Evolutionary conservation across 768 basidiomycete species (phyloP).

Genomic region (Agaricus sinodeliciosus): DNA sequence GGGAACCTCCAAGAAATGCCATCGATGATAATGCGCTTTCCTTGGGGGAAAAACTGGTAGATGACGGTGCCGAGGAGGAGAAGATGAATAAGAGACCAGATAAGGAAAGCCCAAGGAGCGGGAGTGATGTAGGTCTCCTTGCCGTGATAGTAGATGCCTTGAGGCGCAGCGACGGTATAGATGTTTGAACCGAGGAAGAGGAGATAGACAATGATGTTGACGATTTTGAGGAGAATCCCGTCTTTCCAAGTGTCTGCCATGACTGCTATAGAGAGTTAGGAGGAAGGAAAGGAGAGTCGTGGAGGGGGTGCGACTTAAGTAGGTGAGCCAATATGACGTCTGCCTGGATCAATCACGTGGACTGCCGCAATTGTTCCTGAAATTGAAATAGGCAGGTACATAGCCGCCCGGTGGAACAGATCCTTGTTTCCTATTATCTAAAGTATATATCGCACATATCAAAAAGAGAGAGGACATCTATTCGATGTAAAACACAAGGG

Average conservation of each 20-base stretch:
- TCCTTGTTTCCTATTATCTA: too few species aligned
- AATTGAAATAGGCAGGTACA: too few species aligned
- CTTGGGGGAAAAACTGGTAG: constrained; percentile 79
- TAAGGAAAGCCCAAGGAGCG: constrained; percentile 88
- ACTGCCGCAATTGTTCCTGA: not conserved
- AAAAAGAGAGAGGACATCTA: too few species aligned
- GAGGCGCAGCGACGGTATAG: constrained; percentile 75
- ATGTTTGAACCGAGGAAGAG: constrained; percentile 88
- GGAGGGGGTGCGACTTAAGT: constrained; percentile 15
- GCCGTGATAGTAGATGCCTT: constrained; percentile 60
- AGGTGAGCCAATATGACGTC: constrained; percentile 12
- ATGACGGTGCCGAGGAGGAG: constrained; percentile 87
- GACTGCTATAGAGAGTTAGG: constrained; percentile 16
- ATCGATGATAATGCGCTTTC: constrained; percentile 77
- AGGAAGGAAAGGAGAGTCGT: constrained; percentile 2
- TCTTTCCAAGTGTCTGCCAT: constrained; percentile 72
- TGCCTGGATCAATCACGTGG: constrained; percentile 9
- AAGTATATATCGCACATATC: too few species aligned
- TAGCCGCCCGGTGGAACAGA: too few species aligned
- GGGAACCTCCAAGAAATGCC: constrained; percentile 91
- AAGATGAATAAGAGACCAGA: constrained; percentile 89
- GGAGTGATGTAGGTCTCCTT: constrained; percentile 94
- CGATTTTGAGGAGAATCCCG: constrained; percentile 76
- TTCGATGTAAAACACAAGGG: too few species aligned
- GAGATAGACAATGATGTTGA: constrained; percentile 80